A percentile compares a stretch with the other conserved stretches of the same genome.
phyloP scores from a whole-genome alignment of 345 rosid genomes.

The Rhizophora mangle region DNA sequence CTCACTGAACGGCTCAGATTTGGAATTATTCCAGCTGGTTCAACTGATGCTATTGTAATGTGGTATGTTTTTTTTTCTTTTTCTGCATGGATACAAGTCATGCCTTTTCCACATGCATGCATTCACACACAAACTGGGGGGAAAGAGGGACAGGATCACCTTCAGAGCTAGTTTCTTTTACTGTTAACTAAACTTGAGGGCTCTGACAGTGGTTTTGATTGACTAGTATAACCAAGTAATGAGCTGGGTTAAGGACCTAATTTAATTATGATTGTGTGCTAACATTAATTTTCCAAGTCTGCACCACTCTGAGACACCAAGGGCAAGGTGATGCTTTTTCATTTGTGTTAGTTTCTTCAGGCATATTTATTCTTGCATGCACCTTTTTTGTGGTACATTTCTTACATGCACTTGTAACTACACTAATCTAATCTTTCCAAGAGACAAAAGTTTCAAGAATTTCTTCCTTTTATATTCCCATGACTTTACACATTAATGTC shows the following conservation, averaged over 20 bases:
- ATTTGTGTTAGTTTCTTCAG: too few species aligned
- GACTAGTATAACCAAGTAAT: neutral
- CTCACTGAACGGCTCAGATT: slow-evolving; percentile 54
- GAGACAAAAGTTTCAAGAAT: too few species aligned
- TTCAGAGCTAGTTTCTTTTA: neutral
- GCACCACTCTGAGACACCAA: too few species aligned
- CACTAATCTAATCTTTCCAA: too few species aligned
- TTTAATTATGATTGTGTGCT: too few species aligned
- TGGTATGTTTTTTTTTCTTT: slow-evolving; percentile 42
- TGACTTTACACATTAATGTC: neutral
- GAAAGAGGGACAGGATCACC: neutral
- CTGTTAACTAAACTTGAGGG: neutral
- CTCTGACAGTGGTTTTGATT: neutral
- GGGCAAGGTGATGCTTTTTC: too few species aligned
- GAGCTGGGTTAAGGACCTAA: neutral
- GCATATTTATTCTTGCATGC: too few species aligned
- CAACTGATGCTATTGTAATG: slow-evolving; percentile 85
- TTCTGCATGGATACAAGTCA: neutral
- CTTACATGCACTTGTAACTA: too few species aligned
- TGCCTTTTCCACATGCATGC: neutral
- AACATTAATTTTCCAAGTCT: too few species aligned
- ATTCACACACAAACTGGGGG: neutral
- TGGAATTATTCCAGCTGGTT: slow-evolving; percentile 91
- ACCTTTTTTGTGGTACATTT: too few species aligned
- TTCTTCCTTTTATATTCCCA: neutral